A percentile compares a stretch with the other conserved stretches of the same genome.
Conservation (phyloP, 2,329 filamentous ascomycete species). For the Hypomyces rosellus region DNA sequence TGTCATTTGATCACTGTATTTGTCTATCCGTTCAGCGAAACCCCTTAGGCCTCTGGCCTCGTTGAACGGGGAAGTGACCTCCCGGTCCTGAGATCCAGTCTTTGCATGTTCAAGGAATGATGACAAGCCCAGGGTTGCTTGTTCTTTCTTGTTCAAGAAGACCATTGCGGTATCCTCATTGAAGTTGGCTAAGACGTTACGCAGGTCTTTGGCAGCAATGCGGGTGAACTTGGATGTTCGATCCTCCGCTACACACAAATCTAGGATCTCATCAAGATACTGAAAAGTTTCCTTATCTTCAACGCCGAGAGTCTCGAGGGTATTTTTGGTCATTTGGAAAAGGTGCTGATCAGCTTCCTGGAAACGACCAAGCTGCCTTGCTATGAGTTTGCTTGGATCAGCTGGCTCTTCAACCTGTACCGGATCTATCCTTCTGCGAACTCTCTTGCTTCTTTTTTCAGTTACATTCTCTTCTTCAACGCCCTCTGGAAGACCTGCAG, state of each 20-base stretch:
- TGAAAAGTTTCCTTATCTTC: constrained; percentile 42
- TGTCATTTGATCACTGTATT: constrained; percentile 40
- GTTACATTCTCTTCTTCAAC: constrained; percentile 51
- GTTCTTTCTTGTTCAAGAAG: constrained; percentile 47
- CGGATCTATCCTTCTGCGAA: constrained; percentile 47
- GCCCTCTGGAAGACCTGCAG: constrained; percentile 50
- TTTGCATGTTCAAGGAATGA: constrained; percentile 61
- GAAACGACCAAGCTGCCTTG: constrained; percentile 50
- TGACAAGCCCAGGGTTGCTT: constrained; percentile 46
- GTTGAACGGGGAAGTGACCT: constrained; percentile 42
- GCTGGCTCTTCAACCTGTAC: constrained; percentile 46
- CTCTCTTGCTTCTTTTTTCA: constrained; percentile 60
- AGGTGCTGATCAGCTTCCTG: constrained; percentile 51
- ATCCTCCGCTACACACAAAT: constrained; percentile 46
- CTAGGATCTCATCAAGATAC: constrained; percentile 43
- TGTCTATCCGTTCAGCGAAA: constrained; percentile 46
- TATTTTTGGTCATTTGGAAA: constrained; percentile 49
- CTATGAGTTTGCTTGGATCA: constrained; percentile 46
- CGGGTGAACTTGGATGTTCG: constrained; percentile 43
- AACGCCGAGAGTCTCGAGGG: constrained; percentile 49
- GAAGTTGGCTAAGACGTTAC: constrained; percentile 42
- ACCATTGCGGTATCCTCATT: constrained; percentile 48
- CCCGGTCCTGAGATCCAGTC: constrained; percentile 44
- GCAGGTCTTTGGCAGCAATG: constrained; percentile 43
- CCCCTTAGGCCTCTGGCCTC: constrained; percentile 44